phyloP scores from a whole-genome alignment of 2,329 filamentous ascomycete species.

The Myrmaecium sp. region DNA sequence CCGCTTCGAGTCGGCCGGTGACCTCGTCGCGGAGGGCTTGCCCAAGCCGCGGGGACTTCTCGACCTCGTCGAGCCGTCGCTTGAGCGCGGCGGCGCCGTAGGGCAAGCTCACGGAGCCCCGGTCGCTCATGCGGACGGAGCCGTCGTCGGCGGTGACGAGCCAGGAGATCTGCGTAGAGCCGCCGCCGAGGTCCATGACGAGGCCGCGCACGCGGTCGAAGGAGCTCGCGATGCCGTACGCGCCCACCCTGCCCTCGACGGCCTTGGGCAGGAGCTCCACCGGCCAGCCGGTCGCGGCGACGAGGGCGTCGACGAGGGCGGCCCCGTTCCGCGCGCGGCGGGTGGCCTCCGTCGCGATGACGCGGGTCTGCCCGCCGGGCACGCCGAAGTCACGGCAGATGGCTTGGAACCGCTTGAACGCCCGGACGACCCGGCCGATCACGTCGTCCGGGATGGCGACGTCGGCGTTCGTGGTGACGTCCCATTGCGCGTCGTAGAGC shows the following conservation, averaged over 20 bases:
- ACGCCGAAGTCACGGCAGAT: slow-evolving; percentile 58
- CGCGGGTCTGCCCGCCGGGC: slow-evolving; percentile 43
- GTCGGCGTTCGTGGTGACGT: slow-evolving; percentile 19
- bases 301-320: slow-evolving; percentile 50
- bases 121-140: slow-evolving; percentile 31
- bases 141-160: slow-evolving; percentile 34
- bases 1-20: slow-evolving; percentile 37
- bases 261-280: slow-evolving; percentile 60
- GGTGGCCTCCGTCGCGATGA: slow-evolving; percentile 82
- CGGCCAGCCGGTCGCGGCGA: slow-evolving; percentile 43
- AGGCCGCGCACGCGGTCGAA: slow-evolving; percentile 55
- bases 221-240: slow-evolving; percentile 65
- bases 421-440: slow-evolving; percentile 48
- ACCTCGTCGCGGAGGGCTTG: slow-evolving; percentile 32
- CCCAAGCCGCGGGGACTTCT: slow-evolving; percentile 6
- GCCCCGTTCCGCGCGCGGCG: slow-evolving; percentile 59
- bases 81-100: slow-evolving; percentile 54
- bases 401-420: slow-evolving; percentile 51
- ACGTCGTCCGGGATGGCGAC: slow-evolving; percentile 40
- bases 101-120: slow-evolving; percentile 46
- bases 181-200: slow-evolving; percentile 75
- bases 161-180: slow-evolving; percentile 55
- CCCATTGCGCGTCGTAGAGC: slow-evolving; percentile 62
- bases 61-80: slow-evolving; percentile 32
- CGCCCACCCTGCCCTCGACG: slow-evolving; percentile 69